phyloP scores from a whole-genome alignment of 2,329 filamentous ascomycete genomes.

The Polychaeton citri region DNA sequence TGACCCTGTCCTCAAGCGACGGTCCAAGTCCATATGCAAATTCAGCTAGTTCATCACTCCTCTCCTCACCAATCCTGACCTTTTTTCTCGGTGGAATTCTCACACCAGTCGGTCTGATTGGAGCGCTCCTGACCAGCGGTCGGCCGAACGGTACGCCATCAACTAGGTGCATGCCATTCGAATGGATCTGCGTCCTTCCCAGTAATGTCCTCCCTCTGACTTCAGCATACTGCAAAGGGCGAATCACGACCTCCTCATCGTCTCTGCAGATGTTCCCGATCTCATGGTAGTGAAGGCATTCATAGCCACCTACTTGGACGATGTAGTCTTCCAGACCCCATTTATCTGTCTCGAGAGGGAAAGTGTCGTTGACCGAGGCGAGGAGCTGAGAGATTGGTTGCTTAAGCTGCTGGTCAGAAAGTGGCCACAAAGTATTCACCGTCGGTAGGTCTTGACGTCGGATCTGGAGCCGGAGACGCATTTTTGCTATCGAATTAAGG shows the following conservation, averaged over 20 bases:
- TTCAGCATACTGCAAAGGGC: slow-evolving; percentile 63
- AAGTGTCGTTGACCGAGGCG: slow-evolving; percentile 61
- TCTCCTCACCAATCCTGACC: slow-evolving; percentile 26
- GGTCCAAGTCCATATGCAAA: slow-evolving; percentile 2
- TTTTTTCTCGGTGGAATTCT: slow-evolving; percentile 17
- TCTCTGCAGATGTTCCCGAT: slow-evolving; percentile 60
- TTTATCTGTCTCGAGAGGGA: slow-evolving; percentile 67
- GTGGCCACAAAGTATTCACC: slow-evolving; percentile 58
- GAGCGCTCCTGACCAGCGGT: slow-evolving; percentile 45
- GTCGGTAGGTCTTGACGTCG: slow-evolving; percentile 62
- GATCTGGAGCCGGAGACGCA: slow-evolving; percentile 63
- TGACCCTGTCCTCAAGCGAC: not conserved
- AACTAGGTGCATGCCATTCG: slow-evolving; percentile 65
- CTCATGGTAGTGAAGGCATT: slow-evolving; percentile 75
- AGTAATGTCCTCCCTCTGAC: slow-evolving; percentile 57
- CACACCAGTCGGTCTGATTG: slow-evolving; percentile 23
- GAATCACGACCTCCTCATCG: slow-evolving; percentile 73
- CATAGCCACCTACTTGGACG: slow-evolving; percentile 66
- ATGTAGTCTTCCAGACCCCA: slow-evolving; percentile 88
- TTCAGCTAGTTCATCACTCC: slow-evolving; percentile 23
- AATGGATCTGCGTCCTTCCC: slow-evolving; percentile 69
- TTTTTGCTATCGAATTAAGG: too few species aligned
- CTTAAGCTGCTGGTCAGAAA: slow-evolving; percentile 26
- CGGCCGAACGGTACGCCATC: slow-evolving; percentile 79
- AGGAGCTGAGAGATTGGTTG: slow-evolving; percentile 62